Base-by-base conservation (phyloP, 805 yeast species). In the Torulaspora microellipsoides region DNA sequence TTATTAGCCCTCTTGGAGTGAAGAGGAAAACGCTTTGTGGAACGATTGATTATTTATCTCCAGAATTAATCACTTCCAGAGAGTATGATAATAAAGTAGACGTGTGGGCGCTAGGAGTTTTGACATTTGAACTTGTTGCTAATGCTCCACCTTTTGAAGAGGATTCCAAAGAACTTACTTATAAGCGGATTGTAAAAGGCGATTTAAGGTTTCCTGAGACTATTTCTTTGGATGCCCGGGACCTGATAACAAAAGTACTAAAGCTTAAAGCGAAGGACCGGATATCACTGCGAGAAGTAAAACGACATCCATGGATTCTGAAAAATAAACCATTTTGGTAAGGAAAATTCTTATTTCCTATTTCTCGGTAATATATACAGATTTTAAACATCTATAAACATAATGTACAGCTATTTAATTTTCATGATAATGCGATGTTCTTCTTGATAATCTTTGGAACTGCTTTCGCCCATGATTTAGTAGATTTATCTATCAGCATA, bases 141-240 rank as follows among this genome's bases (percentile, higher is more conserved):
- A 98, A 97, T 0, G 72, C 74, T 36, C 96, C 99, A 0, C 98
- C 98, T 0, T 91, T 91, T 62, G 96, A 89, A 60, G 96, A 86
- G 52, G 73, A 72, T 25, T 80, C 83, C 48, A 81, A 83, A 41
- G 83, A 81, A 47, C 76, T 81, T 13, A 93, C 98, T 0, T 87
- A 85, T 60, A 79, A 78, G 56, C 71, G 93, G 49, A 93, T 93
- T 31, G 81, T 83, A 8, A 77, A 75, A 47, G 88, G 86, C 3
- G 96, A 86, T 58, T 69, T 88, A 49, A 68, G 71, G 34, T 78
- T 89, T 36, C 98, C 98, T 0, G 64, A 73, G 1, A 81, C 67
- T 54, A 76, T 93, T 0, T 78, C 85, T 36, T 58, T 70, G 0
- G 93, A 85, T 47, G 97, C 96, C 1, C 76, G 79, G 3, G 90